Base-by-base conservation (phyloP, 1,284 basidiomycete genomes). In the Cutaneotrichosporon mucoides region DNA sequence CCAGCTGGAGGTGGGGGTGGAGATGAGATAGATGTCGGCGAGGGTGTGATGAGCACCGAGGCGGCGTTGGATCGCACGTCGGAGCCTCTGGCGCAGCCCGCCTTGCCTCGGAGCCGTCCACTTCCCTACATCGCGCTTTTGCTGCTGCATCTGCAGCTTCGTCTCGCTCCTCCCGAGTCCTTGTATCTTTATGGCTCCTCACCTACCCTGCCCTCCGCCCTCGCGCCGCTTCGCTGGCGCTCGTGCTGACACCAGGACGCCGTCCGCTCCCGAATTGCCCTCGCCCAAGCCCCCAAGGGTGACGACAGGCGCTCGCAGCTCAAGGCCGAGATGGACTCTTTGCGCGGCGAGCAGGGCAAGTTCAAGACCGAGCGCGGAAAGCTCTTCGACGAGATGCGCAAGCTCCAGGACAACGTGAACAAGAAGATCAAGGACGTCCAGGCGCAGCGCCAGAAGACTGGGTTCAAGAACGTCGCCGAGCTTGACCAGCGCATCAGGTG, bases 381-480 rank as follows among this genome's bases (percentile, higher is more conserved):
- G 80, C 81, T 90, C 51, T 77, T 88, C 49, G 92, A 94, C 56
- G 89, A 96, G 78, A 79, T 98, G 64, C 91, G 90, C 73, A 70
- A 83, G 34, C 73, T 94, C 55, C 87, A 97, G 74, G 94, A 97
- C 13, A 81, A 76, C 47, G 83, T 95, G 54, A 81, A 85, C 71
- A 90, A 89, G 80, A 97, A 93, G 90, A 84, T 89, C 73, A 94
- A 95, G 79, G 92, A 93, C 69, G 82, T 97, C 63, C 88, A 97
- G 74, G 83, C 88, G 41, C 83, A 88, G 36, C 90, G 88, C 76
- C 79, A 83, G 55, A 98, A 96, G 79, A 82, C 85, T 0, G 81
- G 85, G n/a, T 97, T 85, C 82, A 94, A 89, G 81, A 87, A 84
- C 44, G 85, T 89, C 33, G 85, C 84, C n/a, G 95, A 99, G 57